A percentile compares a stretch with the other conserved stretches of the same genome.
phyloP scores from a whole-genome alignment of 2,329 filamentous ascomycete species.

The Stachybotrys elegans region DNA sequence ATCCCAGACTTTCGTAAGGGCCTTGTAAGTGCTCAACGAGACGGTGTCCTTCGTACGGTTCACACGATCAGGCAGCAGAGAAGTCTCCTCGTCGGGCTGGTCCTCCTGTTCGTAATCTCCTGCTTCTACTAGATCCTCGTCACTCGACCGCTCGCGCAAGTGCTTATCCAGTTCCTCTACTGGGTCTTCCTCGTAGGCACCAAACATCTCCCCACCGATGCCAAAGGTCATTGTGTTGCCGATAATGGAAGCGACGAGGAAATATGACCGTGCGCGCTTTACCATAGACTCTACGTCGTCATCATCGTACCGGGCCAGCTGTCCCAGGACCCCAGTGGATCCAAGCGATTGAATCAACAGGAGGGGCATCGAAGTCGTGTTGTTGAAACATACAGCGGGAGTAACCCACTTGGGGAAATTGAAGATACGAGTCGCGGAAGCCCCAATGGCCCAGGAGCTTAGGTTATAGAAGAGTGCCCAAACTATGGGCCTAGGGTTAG shows the following conservation, averaged over 20 bases:
- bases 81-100: neutral
- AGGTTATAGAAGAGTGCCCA: constrained; percentile 2
- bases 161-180: constrained; percentile 2
- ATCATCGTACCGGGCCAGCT: neutral
- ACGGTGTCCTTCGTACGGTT: neutral
- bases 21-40: neutral
- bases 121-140: neutral
- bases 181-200: constrained; percentile 1
- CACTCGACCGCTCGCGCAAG: neutral
- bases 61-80: neutral
- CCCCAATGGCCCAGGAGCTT: constrained; percentile 1
- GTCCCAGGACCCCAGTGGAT: neutral
- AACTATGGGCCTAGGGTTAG: neutral
- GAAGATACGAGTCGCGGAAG: neutral
- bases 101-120: neutral
- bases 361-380: constrained; percentile 3
- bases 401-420: constrained; percentile 2
- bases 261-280: neutral
- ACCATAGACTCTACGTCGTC: constrained; percentile 1
- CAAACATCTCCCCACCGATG: constrained; percentile 2
- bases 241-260: constrained; percentile 3
- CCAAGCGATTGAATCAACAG: constrained; percentile 1
- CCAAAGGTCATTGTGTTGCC: constrained; percentile 3
- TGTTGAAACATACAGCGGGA: constrained; percentile 2
- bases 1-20: constrained; percentile 1